Conservation (phyloP, 2,329 filamentous ascomycete genomes). For the Claviceps spartinae region DNA sequence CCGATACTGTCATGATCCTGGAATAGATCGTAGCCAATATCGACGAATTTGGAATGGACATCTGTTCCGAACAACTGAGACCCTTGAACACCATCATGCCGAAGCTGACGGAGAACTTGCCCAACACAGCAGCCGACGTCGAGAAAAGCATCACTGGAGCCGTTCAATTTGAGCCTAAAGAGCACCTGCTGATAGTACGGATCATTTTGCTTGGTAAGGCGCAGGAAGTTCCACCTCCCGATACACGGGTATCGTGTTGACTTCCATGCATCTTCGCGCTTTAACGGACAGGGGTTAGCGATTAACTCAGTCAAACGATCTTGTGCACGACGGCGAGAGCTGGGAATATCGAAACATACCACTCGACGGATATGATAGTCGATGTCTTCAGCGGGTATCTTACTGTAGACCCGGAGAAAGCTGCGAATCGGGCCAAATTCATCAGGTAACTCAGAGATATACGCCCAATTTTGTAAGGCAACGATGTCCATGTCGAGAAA, state of each 20-base stretch:
- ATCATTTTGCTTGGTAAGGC: slow-evolving; percentile 26
- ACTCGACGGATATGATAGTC: slow-evolving; percentile 23
- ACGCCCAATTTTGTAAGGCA: slow-evolving; percentile 22
- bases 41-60: slow-evolving; percentile 34
- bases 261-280: slow-evolving; percentile 33
- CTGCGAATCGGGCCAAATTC: slow-evolving; percentile 23
- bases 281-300: slow-evolving; percentile 10
- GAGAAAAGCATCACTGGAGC: slow-evolving; percentile 27
- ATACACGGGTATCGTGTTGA: slow-evolving; percentile 30
- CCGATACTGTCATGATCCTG: slow-evolving; percentile 36
- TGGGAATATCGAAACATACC: slow-evolving; percentile 8
- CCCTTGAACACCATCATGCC: slow-evolving; percentile 34
- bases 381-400: slow-evolving; percentile 21
- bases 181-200: slow-evolving; percentile 29
- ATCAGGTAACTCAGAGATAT: slow-evolving; percentile 22
- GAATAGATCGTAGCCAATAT: slow-evolving; percentile 52
- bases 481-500: slow-evolving; percentile 20
- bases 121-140: slow-evolving; percentile 39
- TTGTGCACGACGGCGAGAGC: background rate
- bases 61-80: slow-evolving; percentile 37
- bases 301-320: background rate
- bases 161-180: slow-evolving; percentile 24
- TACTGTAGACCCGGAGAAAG: slow-evolving; percentile 25
- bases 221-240: slow-evolving; percentile 36
- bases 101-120: slow-evolving; percentile 35